Evolutionary conservation across 768 basidiomycete species (phyloP), one percentile per base, ranked within the genome.

Genomic region (Hericium rajendrae): DNA sequence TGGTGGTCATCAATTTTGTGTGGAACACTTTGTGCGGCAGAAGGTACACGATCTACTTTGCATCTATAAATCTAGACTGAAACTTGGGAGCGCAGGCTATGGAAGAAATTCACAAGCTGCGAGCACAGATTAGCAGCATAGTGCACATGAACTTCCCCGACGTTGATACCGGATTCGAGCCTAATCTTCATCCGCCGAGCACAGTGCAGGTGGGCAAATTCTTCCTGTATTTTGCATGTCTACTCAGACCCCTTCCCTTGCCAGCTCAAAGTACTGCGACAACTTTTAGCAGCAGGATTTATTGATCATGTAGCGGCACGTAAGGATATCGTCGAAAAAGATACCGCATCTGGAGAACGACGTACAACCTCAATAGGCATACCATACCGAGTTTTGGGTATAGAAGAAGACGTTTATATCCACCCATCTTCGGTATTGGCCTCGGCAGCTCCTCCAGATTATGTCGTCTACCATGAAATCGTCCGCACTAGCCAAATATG

Each of bases 71-170:
- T 53, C 37, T 26, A 43, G 8, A 51, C 48, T 38, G 61, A 32
- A 65, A 6, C 51, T 11, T 6, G 20, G 38, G 10, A 38, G 13
- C 4, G 5, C 57, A 97, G 94, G 91, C 93, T 0, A 98, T 99
- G 94, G 91, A 97, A 71, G 97, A 99, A 73, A 95, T 97, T 38
- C 97, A 94, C 70, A 97, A 98, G 68, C 77, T 99, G 4, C 83
- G 94, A 38, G 78, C 83, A 0, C 97, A 99, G 66, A 86, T 99
- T 57, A 88, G 82, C 64, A 81, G 79, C 57, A 94, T 98, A 48
- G 89, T 95, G 4, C 77, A 79, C 56, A 73, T 79, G n/a, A 88
- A 88, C 66, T 91, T 94, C 61, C 81, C 86, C 3, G 80, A 78
- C 4, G 69, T 77, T 4, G 76, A 85, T 55, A 72, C 80, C 1